Evolutionary conservation across 306 rosid species (phyloP).

Genomic region (Ochetophila trinervis): DNA sequence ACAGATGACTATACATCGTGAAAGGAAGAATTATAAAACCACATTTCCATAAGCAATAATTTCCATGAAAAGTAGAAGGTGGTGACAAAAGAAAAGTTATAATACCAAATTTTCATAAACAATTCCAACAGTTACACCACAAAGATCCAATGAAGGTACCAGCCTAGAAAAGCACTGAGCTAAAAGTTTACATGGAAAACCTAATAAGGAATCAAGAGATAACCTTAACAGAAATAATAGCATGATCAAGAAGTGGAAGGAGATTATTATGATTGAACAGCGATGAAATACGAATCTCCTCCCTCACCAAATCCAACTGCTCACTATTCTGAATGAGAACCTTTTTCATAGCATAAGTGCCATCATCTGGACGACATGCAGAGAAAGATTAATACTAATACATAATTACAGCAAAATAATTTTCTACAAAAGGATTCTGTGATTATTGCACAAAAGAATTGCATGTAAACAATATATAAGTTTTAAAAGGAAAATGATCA

Average conservation of each 20-base stretch:
- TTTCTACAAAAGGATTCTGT: background rate
- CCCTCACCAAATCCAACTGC: slow-evolving; percentile 89
- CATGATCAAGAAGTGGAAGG: slow-evolving; percentile 98
- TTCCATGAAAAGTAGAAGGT: background rate
- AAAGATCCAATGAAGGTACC: background rate
- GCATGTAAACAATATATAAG: background rate
- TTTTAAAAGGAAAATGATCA: background rate
- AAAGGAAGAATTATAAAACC: too few relatives aligned
- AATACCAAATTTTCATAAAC: too few relatives aligned
- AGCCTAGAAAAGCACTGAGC: background rate
- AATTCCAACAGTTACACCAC: background rate
- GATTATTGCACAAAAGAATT: background rate
- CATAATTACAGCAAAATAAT: background rate
- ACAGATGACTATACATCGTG: background rate
- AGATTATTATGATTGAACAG: slow-evolving; percentile 86
- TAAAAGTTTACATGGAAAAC: background rate
- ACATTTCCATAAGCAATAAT: too few relatives aligned
- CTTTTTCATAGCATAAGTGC: slow-evolving; percentile 92
- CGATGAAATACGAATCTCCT: slow-evolving; percentile 95
- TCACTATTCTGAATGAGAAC: slow-evolving; percentile 89
- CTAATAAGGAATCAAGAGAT: background rate
- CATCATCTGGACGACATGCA: slow-evolving; percentile 57
- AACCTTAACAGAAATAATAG: slow-evolving; percentile 90
- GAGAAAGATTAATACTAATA: background rate
- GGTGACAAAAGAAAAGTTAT: background rate